phyloP scores from a whole-genome alignment of 1,284 basidiomycete species.

The Ustilago bromivora region DNA sequence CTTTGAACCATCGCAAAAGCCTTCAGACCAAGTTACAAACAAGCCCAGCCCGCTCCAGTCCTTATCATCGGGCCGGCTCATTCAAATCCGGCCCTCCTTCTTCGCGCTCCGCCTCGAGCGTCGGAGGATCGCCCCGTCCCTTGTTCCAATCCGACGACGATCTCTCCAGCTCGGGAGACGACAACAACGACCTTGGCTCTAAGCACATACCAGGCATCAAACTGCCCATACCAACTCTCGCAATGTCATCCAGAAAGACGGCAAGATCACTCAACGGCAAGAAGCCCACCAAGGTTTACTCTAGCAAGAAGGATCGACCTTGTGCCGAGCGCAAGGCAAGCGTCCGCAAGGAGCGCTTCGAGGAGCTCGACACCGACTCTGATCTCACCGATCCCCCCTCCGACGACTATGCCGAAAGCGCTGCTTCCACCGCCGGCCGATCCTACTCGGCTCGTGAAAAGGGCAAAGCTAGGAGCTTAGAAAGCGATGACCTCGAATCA shows the following conservation, averaged over 20 bases:
- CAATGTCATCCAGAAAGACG: constrained; percentile 48
- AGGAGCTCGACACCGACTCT: constrained; percentile 55
- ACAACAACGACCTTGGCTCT: constrained; percentile 44
- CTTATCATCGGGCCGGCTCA: constrained; percentile 31
- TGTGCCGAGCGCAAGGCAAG: constrained; percentile 59
- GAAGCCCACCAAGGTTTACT: constrained; percentile 36
- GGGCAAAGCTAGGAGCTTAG: constrained; percentile 47
- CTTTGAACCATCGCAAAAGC: constrained; percentile 42
- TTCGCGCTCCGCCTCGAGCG: constrained; percentile 45
- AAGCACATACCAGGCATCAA: constrained; percentile 56
- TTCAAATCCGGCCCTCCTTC: constrained; percentile 37
- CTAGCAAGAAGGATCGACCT: constrained; percentile 48
- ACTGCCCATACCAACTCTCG: constrained; percentile 49
- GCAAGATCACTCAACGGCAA: constrained; percentile 32
- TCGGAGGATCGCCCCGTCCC: constrained; percentile 44
- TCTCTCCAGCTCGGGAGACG: constrained; percentile 43
- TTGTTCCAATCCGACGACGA: constrained; percentile 45
- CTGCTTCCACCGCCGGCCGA: constrained; percentile 18
- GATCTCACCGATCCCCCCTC: constrained; percentile 54
- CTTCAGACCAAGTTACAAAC: constrained; percentile 44
- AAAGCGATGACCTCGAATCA: constrained; percentile 40
- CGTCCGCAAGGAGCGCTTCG: constrained; percentile 60
- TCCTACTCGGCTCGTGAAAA: constrained; percentile 34
- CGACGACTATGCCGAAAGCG: constrained; percentile 33
- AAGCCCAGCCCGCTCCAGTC: constrained; percentile 30